Evolutionary conservation across 2,329 filamentous ascomycete species (phyloP).

Genomic region (Monascus ruber): DNA sequence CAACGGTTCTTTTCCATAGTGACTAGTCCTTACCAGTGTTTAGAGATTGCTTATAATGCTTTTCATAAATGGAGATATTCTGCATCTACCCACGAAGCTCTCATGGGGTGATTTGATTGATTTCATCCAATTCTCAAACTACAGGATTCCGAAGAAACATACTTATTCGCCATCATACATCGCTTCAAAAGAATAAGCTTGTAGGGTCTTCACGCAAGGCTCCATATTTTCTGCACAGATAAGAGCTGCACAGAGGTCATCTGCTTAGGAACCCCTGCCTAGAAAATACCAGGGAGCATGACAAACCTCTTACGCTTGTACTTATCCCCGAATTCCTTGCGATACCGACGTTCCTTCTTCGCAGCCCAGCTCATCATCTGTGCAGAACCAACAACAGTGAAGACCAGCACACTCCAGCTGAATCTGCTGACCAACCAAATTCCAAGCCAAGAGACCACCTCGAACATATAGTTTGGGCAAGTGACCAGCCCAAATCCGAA

Average conservation of each 20-base stretch:
- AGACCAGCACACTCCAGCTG: constrained; percentile 66
- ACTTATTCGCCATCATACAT: too few relatives aligned
- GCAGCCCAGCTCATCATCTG: constrained; percentile 83
- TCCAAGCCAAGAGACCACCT: constrained; percentile 75
- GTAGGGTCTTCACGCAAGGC: too few relatives aligned
- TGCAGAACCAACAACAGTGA: constrained; percentile 57
- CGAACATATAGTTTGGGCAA: constrained; percentile 96
- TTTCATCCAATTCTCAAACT: too few relatives aligned
- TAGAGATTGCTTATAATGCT: too few relatives aligned
- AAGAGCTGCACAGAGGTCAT: not conserved
- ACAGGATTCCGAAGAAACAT: too few relatives aligned
- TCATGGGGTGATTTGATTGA: too few relatives aligned
- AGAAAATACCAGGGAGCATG: constrained; percentile 70
- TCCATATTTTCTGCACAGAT: too few relatives aligned
- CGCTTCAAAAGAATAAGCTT: too few relatives aligned
- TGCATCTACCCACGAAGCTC: too few relatives aligned
- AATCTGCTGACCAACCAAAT: constrained; percentile 63
- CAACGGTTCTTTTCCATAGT: too few relatives aligned
- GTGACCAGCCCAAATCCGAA: constrained; percentile 80
- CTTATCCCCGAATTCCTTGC: constrained; percentile 80
- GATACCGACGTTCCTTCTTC: constrained; percentile 85
- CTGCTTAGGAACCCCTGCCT: constrained; percentile 11
- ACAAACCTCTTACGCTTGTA: constrained; percentile 91
- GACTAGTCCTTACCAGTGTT: too few relatives aligned
- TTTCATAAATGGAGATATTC: too few relatives aligned